Percentiles rank a stretch among this genome's conserved stretches.
Conservation (phyloP, 1,284 basidiomycete genomes). For the Schizopora paradoxa region DNA sequence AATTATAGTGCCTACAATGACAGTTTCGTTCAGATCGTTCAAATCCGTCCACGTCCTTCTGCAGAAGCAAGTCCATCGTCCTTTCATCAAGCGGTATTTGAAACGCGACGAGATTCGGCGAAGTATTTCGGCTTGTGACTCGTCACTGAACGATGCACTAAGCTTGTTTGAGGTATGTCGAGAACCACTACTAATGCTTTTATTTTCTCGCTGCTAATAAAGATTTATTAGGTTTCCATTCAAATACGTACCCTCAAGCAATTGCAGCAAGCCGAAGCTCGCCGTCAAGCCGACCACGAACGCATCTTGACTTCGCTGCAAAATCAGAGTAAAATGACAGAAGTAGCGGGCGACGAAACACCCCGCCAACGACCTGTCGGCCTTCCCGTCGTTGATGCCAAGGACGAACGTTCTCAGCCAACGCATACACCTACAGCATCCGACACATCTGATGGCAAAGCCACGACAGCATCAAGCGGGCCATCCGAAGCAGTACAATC, state of each 20-base stretch:
- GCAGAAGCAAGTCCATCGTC: constrained; percentile 53
- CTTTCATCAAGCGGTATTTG: constrained; percentile 76
- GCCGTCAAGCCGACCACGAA: constrained; percentile 20
- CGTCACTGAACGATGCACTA: constrained; percentile 48
- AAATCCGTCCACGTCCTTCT: constrained; percentile 46
- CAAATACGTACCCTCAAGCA: constrained; percentile 58
- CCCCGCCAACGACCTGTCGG: not conserved
- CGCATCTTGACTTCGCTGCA: constrained; percentile 24
- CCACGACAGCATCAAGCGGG: constrained; percentile 4
- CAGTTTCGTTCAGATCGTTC: constrained; percentile 34
- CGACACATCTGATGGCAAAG: too few relatives aligned
- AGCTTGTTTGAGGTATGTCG: constrained; percentile 49
- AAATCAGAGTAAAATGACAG: constrained; percentile 21
- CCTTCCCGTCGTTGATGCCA: not conserved
- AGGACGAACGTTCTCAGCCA: not conserved
- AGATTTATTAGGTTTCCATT: constrained; percentile 35
- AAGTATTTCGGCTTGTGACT: constrained; percentile 50
- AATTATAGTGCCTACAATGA: too few relatives aligned
- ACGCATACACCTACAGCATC: constrained; percentile 1
- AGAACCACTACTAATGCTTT: not conserved
- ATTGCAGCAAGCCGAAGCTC: constrained; percentile 34
- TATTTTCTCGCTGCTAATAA: constrained; percentile 10
- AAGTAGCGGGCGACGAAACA: constrained; percentile 16
- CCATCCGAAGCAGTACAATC: constrained; percentile 12
- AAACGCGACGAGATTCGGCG: constrained; percentile 65